Evolutionary conservation across 208 protist genomes (phyloP), one percentile per base, ranked within the genome.

Genomic region (Crithidia brevicula): DNA sequence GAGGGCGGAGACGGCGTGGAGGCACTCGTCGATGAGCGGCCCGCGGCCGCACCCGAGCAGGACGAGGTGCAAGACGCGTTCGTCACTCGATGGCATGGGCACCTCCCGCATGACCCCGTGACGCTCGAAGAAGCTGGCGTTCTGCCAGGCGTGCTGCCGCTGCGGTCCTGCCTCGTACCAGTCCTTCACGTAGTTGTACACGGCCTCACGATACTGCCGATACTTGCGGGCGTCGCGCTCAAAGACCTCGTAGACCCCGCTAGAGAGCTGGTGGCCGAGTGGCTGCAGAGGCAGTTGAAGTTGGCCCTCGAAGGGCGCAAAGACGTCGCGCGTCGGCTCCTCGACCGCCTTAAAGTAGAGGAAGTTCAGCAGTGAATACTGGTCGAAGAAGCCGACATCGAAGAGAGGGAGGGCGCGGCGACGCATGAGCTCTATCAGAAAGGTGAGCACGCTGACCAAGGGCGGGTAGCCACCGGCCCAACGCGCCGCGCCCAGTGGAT

Each of bases 171-270:
- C 62, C 1, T 38, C 11, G 40, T 77, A 56, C 80, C 87, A 89
- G 56, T 97, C 88, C 27, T 43, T 42, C 25, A 94, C 71, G 66
- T 91, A 97, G 20, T 67, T 53, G 10, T 64, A 63, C 34, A 98
- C 50, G 0, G 98, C 98, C 27, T 89, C 54, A 62, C 98, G 71
- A 82, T 99, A 99, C 58, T 88, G 79, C 3, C 58, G 27, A 72
- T 99, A 99, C 83, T 99, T 99, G 63, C 91, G 74, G 9, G 95
- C 86, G 77, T 99, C 99, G 42, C 89, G 72, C 88, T 99, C 99
- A 77, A 99, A 99, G 0, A 98, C 92, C 69, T 99, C 98, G 88
- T 99, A 99, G 13, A 96, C 97, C 56, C 89, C 89, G 67, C 94
- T 98, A 38, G 99, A 92, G 18, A 99, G 85, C 79, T 99, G 95